Evolutionary conservation across 2,329 filamentous ascomycete genomes (phyloP).

Genomic region (Pseudonectria buxi): DNA sequence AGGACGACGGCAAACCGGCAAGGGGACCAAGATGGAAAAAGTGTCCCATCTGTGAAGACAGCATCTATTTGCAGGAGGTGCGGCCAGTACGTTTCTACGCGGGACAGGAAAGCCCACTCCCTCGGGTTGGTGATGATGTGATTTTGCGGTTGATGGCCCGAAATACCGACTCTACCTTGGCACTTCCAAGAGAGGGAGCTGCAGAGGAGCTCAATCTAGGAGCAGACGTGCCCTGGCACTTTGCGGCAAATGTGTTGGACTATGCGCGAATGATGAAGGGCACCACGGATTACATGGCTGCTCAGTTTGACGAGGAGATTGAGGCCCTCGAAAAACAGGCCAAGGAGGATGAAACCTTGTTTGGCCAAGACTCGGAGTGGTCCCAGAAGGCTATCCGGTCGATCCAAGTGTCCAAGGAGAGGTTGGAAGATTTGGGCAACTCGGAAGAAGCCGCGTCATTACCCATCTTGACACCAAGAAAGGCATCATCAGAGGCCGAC

Average conservation of each 20-base stretch:
- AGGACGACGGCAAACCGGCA: slow-evolving; percentile 59
- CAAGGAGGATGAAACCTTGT: slow-evolving; percentile 83
- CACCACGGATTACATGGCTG: slow-evolving; percentile 76
- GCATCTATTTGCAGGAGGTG: slow-evolving; percentile 84
- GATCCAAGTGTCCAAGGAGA: slow-evolving; percentile 71
- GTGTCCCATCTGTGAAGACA: slow-evolving; percentile 92
- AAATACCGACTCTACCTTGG: slow-evolving; percentile 73
- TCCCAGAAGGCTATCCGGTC: slow-evolving; percentile 73
- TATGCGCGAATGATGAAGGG: slow-evolving; percentile 96
- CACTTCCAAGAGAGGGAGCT: slow-evolving; percentile 73
- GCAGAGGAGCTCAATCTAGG: slow-evolving; percentile 61
- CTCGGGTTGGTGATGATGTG: slow-evolving; percentile 80
- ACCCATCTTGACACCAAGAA: slow-evolving; percentile 9
- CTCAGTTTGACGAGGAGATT: slow-evolving; percentile 76
- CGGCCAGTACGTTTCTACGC: slow-evolving; percentile 85
- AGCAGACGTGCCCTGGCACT: slow-evolving; percentile 88
- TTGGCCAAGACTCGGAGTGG: slow-evolving; percentile 90
- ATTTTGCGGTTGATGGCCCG: slow-evolving; percentile 81
- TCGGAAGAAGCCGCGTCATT: slow-evolving; percentile 11
- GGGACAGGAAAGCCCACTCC: slow-evolving; percentile 76
- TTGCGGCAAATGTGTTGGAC: slow-evolving; percentile 87
- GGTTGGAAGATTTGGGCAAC: slow-evolving; percentile 43
- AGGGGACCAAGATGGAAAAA: slow-evolving; percentile 82
- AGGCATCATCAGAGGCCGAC: slow-evolving; percentile 35
- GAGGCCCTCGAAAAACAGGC: slow-evolving; percentile 67